Evolutionary conservation across 768 basidiomycete species (phyloP), one percentile per base, ranked within the genome.

Genomic region (Suillus bovinus): DNA sequence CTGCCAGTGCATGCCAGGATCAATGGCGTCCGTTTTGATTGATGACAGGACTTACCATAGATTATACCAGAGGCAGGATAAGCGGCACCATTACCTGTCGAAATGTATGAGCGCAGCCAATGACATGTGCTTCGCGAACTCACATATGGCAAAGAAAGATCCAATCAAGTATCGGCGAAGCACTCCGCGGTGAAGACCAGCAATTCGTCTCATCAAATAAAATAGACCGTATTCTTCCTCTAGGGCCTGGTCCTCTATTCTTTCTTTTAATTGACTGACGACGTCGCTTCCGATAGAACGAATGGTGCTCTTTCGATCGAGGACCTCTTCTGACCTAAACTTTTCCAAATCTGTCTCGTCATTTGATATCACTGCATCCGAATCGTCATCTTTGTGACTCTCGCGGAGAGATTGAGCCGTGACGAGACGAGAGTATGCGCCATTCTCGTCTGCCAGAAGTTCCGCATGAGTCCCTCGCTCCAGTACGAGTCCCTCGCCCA

Each of bases 401-500:
- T 72, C 63, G 58, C 78, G 78, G 20, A 76, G 70, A 52, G 81
- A 70, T 59, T 82, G 81, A 2, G 81, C 80, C 36, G 67, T 65
- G 44, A 82, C 81, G 46, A 82, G 76, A 10, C 75, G 74, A 31
- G 68, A 66, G 71, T 82, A 82, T 2, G 80, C 64, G 46, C 81
- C 78, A 55, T 78, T 69, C 58, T 73, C 64, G 64, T 76, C 64
- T 9, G 62, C 49, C 38, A 80, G 70, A 20, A 80, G 72, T 42
- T 77, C 72, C 42, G 76, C 69, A 65, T 82, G 81, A 7, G 74
- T 80, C 5, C 81, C 81, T 46, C 71, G 66, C 66, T 82, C 80
- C n/a, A 82, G 63, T 31, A 83, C 73, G 55, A 70, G 67, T 3
- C 81, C 81, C 1, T 73, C 71, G 22, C 80, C 81, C 71, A 82